Conservation (phyloP, 495 filamentous ascomycete species). For the Penicillium nucicola region DNA sequence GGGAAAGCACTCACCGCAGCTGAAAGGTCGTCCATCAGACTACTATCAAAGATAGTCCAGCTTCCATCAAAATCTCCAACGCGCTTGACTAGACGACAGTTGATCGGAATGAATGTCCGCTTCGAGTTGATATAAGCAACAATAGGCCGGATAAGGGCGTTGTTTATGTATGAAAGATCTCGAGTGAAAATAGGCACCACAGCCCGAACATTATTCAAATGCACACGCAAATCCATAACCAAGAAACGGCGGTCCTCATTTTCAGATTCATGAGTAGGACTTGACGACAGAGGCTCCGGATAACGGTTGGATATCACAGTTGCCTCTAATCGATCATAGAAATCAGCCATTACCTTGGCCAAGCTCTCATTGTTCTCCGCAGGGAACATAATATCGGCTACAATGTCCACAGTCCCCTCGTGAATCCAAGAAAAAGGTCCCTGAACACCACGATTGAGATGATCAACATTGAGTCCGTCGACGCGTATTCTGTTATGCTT, state of each 20-base stretch:
- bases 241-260: conserved; percentile 64
- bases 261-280: conserved; percentile 10
- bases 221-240: conserved; percentile 83
- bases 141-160: conserved; percentile 90
- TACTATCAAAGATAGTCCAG: conserved; percentile 93
- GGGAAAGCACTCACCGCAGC: conserved; percentile 59
- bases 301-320: conserved; percentile 74
- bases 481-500: conserved; percentile 89
- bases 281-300: conserved; percentile 16
- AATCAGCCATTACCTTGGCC: conserved; percentile 86
- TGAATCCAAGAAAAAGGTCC: conserved; percentile 98
- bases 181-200: conserved; percentile 87
- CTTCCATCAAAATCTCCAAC: conserved; percentile 87
- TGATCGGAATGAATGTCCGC: conserved; percentile 89
- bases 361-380: conserved; percentile 81
- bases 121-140: conserved; percentile 98
- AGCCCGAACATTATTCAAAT: conserved; percentile 89
- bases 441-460: conserved; percentile 89
- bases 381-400: conserved; percentile 92
- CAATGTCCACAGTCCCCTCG: conserved; percentile 93
- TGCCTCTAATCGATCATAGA: conserved; percentile 92
- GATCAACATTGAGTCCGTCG: conserved; percentile 91
- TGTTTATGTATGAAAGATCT: conserved; percentile 92
- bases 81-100: conserved; percentile 88
- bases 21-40: conserved; percentile 92